Percentiles rank a stretch among this genome's conserved stretches.
Conservation (phyloP, 2,329 filamentous ascomycete genomes). For the Diaporthe longicolla region DNA sequence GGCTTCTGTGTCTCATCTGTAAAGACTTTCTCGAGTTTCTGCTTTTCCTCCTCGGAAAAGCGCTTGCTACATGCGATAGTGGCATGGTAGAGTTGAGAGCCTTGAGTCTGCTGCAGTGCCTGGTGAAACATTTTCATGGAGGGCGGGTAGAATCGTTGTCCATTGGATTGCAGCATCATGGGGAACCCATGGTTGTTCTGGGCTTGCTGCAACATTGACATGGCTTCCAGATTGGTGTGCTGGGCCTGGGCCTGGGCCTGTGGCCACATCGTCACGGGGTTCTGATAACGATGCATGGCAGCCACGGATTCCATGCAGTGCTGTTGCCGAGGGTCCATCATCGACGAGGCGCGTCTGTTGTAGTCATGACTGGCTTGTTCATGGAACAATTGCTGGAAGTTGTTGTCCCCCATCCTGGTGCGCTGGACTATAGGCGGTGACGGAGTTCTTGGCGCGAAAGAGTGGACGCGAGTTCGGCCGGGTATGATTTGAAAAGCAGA, state of each 20-base stretch:
- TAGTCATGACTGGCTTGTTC: slow-evolving; percentile 38
- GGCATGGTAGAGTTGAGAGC: slow-evolving; percentile 40
- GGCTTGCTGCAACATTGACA: slow-evolving; percentile 41
- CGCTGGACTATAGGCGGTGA: neutral
- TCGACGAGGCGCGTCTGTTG: slow-evolving; percentile 23
- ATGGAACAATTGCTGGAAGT: slow-evolving; percentile 38
- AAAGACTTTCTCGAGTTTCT: slow-evolving; percentile 43
- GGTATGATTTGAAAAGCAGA: neutral
- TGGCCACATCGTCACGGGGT: slow-evolving; percentile 39
- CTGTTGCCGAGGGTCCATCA: slow-evolving; percentile 32
- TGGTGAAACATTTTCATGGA: slow-evolving; percentile 41
- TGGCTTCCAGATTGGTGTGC: slow-evolving; percentile 26
- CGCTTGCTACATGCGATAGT: slow-evolving; percentile 42
- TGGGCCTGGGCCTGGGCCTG: slow-evolving; percentile 36
- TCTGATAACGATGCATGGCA: slow-evolving; percentile 39
- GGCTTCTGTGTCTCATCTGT: slow-evolving; percentile 43
- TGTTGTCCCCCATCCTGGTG: slow-evolving; percentile 39
- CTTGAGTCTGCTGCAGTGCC: slow-evolving; percentile 37
- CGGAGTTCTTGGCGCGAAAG: neutral
- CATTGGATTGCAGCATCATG: slow-evolving; percentile 41
- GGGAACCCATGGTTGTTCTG: slow-evolving; percentile 34
- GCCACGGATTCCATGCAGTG: slow-evolving; percentile 39
- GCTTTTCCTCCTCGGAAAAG: slow-evolving; percentile 42
- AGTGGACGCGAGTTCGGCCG: neutral
- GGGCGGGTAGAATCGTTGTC: slow-evolving; percentile 38